These are phyloP conservation scores for Sorghum bicolor DNA, from an alignment of 176 grass and related monocot species.

Conservation along the genomic window DNA sequence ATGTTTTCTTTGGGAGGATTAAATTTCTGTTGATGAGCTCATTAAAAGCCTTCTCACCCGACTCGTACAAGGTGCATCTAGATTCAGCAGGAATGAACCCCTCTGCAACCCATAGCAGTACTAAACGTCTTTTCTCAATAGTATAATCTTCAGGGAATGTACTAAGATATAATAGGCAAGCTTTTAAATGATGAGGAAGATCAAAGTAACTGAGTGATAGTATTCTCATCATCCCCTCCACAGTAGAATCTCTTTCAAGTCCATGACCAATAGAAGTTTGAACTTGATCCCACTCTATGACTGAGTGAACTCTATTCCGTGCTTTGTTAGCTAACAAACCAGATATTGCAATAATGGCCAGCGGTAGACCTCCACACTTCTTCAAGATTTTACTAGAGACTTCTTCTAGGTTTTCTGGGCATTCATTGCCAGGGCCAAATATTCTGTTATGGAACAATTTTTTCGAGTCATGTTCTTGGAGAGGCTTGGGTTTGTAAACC, in stretches of 20 bases:
- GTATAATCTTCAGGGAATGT: background rate
- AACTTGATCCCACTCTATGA: slow-evolving; percentile 2
- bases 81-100: background rate
- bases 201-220: background rate
- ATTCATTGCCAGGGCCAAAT: background rate
- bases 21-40: slow-evolving; percentile 29
- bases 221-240: background rate
- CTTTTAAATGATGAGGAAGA: background rate
- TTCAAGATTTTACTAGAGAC: background rate
- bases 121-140: accelerated
- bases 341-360: background rate
- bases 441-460: background rate
- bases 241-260: background rate
- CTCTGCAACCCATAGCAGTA: background rate
- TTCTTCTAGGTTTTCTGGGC: background rate
- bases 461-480: background rate
- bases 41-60: background rate
- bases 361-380: background rate
- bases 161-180: background rate
- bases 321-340: background rate
- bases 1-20: background rate
- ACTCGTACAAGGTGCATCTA: background rate
- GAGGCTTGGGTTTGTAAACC: background rate
- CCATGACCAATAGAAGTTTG: background rate
- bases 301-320: background rate